A percentile compares a stretch with the other conserved stretches of the same genome.
phyloP scores from a whole-genome alignment of 495 filamentous ascomycete genomes.

The Friedmanniomyces simplex region DNA sequence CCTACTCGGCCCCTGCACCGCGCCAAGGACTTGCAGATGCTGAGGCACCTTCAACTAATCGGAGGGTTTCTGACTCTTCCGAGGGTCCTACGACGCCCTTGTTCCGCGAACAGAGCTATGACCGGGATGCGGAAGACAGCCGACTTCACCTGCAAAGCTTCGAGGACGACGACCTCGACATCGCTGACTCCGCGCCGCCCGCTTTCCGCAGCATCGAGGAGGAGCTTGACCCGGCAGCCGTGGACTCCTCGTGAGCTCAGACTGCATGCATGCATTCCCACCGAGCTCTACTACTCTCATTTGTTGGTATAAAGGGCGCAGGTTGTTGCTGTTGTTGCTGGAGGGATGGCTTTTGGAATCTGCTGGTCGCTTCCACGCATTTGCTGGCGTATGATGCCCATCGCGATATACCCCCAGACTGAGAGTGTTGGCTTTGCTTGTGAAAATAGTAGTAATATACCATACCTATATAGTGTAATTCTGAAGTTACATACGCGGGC shows the following conservation, averaged over 20 bases:
- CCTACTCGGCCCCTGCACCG: neutral
- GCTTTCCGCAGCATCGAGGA: constrained; percentile 19
- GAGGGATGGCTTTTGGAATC: neutral
- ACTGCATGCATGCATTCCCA: no score
- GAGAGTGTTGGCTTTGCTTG: constrained; percentile 12
- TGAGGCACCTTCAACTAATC: neutral
- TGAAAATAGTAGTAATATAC: no score
- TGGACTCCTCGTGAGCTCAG: neutral
- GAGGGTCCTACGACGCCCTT: constrained; percentile 59
- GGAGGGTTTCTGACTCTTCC: neutral
- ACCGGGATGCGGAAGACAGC: constrained; percentile 30
- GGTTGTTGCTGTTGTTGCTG: neutral
- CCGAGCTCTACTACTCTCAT: no score
- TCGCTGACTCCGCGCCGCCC: constrained; percentile 12
- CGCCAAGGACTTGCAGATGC: neutral
- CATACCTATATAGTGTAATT: no score
- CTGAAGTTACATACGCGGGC: no score
- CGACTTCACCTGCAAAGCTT: constrained; percentile 4
- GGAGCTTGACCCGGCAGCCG: constrained; percentile 8
- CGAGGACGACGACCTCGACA: constrained; percentile 19
- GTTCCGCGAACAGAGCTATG: constrained; percentile 30
- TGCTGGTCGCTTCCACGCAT: constrained; percentile 1
- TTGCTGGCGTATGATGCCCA: constrained; percentile 13
- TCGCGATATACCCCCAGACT: constrained; percentile 8
- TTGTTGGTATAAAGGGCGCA: neutral